Base-by-base conservation (phyloP, 148 eudicot species). In the Chenopodium formosanum region DNA sequence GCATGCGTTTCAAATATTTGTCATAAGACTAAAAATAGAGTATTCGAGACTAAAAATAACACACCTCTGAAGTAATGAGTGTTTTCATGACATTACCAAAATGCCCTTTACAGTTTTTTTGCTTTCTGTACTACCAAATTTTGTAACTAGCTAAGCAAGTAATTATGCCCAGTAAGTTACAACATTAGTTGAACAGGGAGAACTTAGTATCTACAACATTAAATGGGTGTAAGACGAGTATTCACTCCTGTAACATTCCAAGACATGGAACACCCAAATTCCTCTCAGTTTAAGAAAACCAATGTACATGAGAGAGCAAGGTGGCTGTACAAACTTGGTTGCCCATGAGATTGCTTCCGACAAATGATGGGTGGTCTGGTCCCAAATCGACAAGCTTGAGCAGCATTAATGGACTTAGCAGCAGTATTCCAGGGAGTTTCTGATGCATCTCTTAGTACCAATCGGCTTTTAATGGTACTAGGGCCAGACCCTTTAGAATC, bases 301-400 rank as follows among this genome's bases (percentile, higher is more conserved):
- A 81, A 86, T 65, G 90, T 85, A 80, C 85, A 86, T 53, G 89
- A 84, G 44, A 86, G 85, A 73, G 82, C 88, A 72, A 86, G 66
- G 77, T 90, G 91, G 73, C 84, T 86, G 70, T 80, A 83, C 76
- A 81, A 76, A 63, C 85, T 87, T 40, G 85, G 81, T 85, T 87
- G 82, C 83, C 89, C 89, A 37, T 81, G 88, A 52, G 83, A 83
- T 65, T 86, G 92, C 81, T 87, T 87, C 83, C 77, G 86, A 81
- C 88, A 82, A 50, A 87, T 77, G 29, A 81, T 47, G 1, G 83
- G 88, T 79, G 79, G 72, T 80, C 87, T 88, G 32, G 75, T 86
- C 52, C 91, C 90, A 65, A 88, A 85, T 76, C 79, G 84, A 78
- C 90, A 84, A 46, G 81, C 82, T 76, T 74, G 84, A 70, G 81